Evolutionary conservation across 2,329 filamentous ascomycete genomes (phyloP).

Genomic region (Sporothrix curviconia): DNA sequence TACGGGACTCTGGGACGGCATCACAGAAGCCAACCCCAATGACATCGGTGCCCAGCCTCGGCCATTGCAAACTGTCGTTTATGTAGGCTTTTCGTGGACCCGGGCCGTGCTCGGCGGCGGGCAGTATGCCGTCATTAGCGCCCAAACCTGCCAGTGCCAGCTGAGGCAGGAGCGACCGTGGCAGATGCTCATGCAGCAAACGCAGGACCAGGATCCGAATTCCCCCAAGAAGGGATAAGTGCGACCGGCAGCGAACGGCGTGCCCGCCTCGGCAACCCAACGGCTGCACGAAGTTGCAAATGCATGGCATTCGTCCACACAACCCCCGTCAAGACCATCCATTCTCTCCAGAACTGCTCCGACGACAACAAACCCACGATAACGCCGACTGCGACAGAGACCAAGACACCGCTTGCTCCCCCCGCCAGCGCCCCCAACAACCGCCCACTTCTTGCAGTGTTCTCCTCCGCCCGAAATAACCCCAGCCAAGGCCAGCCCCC

Average conservation of each 20-base stretch:
- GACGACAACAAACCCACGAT: background rate
- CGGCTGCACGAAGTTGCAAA: too few relatives aligned
- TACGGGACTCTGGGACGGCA: constrained; percentile 23
- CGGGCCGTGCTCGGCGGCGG: constrained; percentile 12
- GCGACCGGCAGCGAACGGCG: too few relatives aligned
- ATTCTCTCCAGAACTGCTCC: background rate
- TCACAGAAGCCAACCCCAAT: background rate
- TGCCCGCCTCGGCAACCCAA: too few relatives aligned
- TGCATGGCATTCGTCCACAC: too few relatives aligned
- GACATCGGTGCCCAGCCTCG: background rate
- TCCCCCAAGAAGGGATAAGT: too few relatives aligned
- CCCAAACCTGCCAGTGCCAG: constrained; percentile 7
- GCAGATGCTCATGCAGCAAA: too few relatives aligned
- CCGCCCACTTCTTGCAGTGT: background rate
- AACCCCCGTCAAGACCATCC: background rate
- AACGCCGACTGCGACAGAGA: background rate
- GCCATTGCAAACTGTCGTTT: background rate
- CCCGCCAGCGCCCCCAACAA: background rate
- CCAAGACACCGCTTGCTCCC: background rate
- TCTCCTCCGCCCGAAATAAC: background rate
- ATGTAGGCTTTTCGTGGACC: constrained; percentile 19
- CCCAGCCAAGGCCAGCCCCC: background rate
- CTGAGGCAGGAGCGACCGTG: background rate
- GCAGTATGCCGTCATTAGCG: constrained; percentile 17
- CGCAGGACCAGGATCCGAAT: too few relatives aligned